Evolutionary conservation across 768 basidiomycete genomes (phyloP).

Genomic region (Phylloporus rhodoxanthus): DNA sequence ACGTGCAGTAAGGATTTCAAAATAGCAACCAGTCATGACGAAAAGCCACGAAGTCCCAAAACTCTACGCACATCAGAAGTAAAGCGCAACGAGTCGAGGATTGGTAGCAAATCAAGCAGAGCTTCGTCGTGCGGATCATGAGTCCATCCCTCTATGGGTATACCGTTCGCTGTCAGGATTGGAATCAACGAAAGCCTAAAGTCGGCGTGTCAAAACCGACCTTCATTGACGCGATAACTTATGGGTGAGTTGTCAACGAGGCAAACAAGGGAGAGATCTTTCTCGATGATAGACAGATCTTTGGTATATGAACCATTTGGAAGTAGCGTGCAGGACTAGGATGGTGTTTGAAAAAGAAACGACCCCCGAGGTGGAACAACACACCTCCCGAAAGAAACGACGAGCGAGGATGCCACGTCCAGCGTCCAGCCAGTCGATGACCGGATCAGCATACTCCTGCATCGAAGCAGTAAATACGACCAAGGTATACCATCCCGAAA

Average conservation of each 20-base stretch:
- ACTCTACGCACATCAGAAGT: conserved; percentile 92
- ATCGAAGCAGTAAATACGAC: conserved; percentile 99
- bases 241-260: conserved; percentile 95
- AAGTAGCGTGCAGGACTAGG: conserved; percentile 85
- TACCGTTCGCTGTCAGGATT: conserved; percentile 74
- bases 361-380: conserved; percentile 26
- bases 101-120: conserved; percentile 87
- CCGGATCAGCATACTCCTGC: conserved; percentile 99
- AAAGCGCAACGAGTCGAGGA: conserved; percentile 93
- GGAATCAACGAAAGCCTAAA: conserved; percentile 1
- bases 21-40: conserved; percentile 25
- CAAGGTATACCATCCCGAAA: conserved; percentile 96
- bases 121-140: conserved; percentile 96
- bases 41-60: conserved; percentile 64
- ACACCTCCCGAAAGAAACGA: conserved; percentile 86
- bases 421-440: conserved; percentile 98
- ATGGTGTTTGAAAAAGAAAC: not conserved
- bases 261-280: conserved; percentile 88
- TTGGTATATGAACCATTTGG: conserved; percentile 94
- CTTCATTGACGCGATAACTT: conserved; percentile 88
- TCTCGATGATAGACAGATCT: conserved; percentile 80
- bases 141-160: conserved; percentile 99
- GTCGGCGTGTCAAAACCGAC: conserved; percentile 38
- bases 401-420: conserved; percentile 86
- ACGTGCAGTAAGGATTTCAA: conserved; percentile 4